These are phyloP conservation scores for Gremmenia infestans DNA, from an alignment of 2,329 filamentous ascomycete genomes.

Conservation along the genomic window DNA sequence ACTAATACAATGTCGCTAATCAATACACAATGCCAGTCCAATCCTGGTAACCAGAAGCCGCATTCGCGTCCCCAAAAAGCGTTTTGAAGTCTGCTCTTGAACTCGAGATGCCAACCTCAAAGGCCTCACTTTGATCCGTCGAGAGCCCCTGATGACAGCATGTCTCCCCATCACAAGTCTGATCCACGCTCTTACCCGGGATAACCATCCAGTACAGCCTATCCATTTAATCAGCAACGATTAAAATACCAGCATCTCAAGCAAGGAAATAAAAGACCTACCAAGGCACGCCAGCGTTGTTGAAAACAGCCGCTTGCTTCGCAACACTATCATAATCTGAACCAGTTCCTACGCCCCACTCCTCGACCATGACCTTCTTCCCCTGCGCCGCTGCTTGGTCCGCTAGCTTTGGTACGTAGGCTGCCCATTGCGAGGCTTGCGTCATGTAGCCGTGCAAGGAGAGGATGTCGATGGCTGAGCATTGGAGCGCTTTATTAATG, in stretches of 20 bases:
- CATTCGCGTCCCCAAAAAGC: not conserved
- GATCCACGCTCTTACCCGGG: not conserved
- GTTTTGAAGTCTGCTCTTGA: not conserved
- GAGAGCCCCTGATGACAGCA: not conserved
- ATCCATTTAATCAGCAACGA: not conserved
- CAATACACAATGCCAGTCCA: not conserved
- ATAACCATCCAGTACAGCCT: not conserved
- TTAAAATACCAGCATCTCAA: not conserved
- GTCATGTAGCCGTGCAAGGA: constrained; percentile 12
- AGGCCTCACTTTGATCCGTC: not conserved
- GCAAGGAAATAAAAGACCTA: not conserved
- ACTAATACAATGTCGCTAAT: too few species aligned
- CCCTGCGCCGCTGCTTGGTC: not conserved
- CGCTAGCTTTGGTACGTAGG: constrained; percentile 1
- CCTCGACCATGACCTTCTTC: constrained; percentile 10
- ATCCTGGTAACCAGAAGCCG: not conserved
- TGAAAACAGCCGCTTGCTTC: constrained; percentile 8
- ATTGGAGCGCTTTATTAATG: constrained; percentile 9
- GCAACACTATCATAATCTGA: constrained; percentile 3
- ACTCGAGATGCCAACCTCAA: not conserved
- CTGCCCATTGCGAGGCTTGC: constrained; percentile 4
- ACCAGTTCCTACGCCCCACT: constrained; percentile 9
- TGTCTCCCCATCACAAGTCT: not conserved
- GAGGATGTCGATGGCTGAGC: constrained; percentile 9
- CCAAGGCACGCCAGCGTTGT: constrained; percentile 9